Conservation (phyloP, 1,284 basidiomycete species). For the Marasmius sp. region DNA sequence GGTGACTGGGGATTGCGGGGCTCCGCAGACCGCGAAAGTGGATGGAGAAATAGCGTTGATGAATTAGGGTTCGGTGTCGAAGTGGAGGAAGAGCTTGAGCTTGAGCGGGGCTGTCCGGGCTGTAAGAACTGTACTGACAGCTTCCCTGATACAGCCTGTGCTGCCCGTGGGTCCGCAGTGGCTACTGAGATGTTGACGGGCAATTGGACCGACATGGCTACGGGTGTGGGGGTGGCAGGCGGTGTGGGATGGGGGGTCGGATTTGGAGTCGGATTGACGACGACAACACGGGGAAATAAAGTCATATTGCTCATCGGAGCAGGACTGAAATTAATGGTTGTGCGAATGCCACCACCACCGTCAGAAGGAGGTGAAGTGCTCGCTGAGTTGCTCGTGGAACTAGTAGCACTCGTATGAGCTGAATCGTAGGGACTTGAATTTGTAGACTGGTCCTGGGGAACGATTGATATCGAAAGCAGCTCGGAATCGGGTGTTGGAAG, state of each 20-base stretch:
- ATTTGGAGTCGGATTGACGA: constrained; percentile 56
- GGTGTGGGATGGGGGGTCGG: constrained; percentile 59
- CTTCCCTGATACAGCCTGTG: neutral
- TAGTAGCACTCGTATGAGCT: neutral
- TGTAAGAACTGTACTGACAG: neutral
- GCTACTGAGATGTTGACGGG: neutral
- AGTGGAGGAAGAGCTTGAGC: neutral
- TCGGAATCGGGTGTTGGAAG: constrained; percentile 14
- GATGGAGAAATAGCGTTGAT: neutral
- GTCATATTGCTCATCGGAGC: neutral
- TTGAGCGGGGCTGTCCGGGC: neutral
- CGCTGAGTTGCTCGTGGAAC: neutral
- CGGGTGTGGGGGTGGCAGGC: constrained; percentile 43
- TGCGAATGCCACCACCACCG: neutral
- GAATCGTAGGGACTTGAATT: neutral
- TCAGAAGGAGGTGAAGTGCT: neutral
- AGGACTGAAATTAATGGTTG: constrained; percentile 4
- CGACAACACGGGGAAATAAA: constrained; percentile 46
- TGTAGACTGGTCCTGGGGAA: neutral
- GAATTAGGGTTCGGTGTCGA: too few relatives aligned
- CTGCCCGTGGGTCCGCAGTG: neutral
- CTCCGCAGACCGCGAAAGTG: neutral
- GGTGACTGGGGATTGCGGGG: neutral
- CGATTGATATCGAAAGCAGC: constrained; percentile 11
- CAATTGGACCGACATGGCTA: constrained; percentile 12